Percentiles rank a stretch among this genome's conserved stretches.
Evolutionary conservation across 768 basidiomycete genomes (phyloP).

Genomic region (Rhizopogon roseolus): DNA sequence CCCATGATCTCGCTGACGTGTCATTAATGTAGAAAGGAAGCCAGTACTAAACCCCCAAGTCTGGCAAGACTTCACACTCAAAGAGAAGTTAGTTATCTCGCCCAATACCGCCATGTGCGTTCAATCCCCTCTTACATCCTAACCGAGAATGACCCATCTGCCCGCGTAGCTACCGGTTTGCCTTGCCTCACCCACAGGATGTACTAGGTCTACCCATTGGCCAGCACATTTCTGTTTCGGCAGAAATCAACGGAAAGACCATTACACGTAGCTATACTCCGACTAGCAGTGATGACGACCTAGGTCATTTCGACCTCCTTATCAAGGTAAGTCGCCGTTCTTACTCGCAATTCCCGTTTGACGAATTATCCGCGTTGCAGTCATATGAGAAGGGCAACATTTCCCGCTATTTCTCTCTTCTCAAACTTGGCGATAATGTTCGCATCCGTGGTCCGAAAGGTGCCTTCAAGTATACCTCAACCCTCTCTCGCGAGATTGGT

Average conservation of each 20-base stretch:
- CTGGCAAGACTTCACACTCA: constrained; percentile 82
- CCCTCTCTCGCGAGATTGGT: constrained; percentile 72
- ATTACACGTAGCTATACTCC: constrained; percentile 94
- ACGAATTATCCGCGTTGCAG: constrained; percentile 33
- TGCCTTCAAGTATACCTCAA: constrained; percentile 79
- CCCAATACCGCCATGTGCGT: constrained; percentile 93
- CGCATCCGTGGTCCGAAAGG: constrained; percentile 97
- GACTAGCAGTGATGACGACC: constrained; percentile 88
- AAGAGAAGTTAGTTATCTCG: constrained; percentile 78
- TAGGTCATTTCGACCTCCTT: constrained; percentile 91
- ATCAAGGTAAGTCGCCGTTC: constrained; percentile 67
- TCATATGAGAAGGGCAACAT: constrained; percentile 98
- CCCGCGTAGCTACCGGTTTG: constrained; percentile 80
- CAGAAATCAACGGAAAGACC: constrained; percentile 88
- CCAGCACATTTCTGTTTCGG: constrained; percentile 90
- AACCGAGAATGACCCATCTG: not conserved
- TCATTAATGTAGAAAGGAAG: constrained; percentile 45
- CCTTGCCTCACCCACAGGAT: constrained; percentile 66
- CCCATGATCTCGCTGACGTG: constrained; percentile 3
- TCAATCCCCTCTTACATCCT: constrained; percentile 1
- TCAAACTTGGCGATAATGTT: constrained; percentile 85
- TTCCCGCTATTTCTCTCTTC: constrained; percentile 74
- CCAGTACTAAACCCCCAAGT: constrained; percentile 67
- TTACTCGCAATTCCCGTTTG: not conserved
- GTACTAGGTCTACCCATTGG: constrained; percentile 92